Percentiles rank a stretch among this genome's conserved stretches.
phyloP scores from a whole-genome alignment of 2,329 filamentous ascomycete genomes.

The Ilyonectria destructans region DNA sequence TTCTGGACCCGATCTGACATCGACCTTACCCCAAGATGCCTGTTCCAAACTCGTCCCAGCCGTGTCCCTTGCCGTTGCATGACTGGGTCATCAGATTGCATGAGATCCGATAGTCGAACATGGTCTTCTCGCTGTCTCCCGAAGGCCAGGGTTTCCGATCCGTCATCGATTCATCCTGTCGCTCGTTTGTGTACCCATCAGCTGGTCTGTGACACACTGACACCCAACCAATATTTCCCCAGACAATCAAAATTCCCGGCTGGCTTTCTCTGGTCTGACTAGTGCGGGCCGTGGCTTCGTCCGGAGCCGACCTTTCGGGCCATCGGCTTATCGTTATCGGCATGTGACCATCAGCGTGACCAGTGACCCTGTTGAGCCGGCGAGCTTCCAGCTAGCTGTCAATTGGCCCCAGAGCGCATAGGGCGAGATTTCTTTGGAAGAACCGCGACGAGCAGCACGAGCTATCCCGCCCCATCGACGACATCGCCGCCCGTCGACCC shows the following conservation, averaged over 20 bases:
- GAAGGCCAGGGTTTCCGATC: conserved; percentile 14
- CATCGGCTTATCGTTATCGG: not conserved
- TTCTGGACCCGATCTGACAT: conserved; percentile 31
- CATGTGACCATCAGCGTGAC: conserved; percentile 46
- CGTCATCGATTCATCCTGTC: not conserved
- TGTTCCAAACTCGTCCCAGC: conserved; percentile 11
- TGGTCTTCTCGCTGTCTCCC: conserved; percentile 20
- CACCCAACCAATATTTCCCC: conserved; percentile 13
- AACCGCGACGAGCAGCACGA: conserved; percentile 38
- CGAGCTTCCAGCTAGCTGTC: conserved; percentile 37
- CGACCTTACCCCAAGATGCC: conserved; percentile 25
- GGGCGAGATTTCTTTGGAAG: conserved; percentile 22
- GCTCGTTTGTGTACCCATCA: not conserved
- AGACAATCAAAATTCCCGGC: conserved; percentile 18
- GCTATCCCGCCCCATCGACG: conserved; percentile 34
- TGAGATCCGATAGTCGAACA: conserved; percentile 29
- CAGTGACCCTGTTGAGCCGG: conserved; percentile 34
- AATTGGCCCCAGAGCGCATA: conserved; percentile 20
- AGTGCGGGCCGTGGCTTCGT: conserved; percentile 2
- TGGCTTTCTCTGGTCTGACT: not conserved
- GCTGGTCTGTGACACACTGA: conserved; percentile 1
- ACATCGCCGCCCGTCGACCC: conserved; percentile 56
- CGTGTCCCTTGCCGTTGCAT: conserved; percentile 27
- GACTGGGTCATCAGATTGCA: conserved; percentile 23
- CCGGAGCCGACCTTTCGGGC: conserved; percentile 37